phyloP scores from a whole-genome alignment of 2,329 filamentous ascomycete genomes.

The Microcyclosporella mali region DNA sequence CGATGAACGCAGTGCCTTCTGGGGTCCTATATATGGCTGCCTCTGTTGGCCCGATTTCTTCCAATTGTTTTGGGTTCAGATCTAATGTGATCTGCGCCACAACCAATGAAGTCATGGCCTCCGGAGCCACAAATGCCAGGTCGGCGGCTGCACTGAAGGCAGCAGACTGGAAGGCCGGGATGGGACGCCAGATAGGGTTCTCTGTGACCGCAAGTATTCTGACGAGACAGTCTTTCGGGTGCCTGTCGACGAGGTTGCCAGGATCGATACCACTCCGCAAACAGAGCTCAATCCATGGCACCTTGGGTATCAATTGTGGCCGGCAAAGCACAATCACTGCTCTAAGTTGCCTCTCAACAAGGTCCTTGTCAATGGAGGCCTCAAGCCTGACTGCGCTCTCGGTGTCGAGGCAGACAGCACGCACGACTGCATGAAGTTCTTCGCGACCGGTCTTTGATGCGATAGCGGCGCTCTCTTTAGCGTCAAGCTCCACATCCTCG shows the following conservation, averaged over 20 bases:
- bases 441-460: constrained; percentile 58
- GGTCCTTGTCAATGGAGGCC: constrained; percentile 40
- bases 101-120: constrained; percentile 68
- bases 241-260: constrained; percentile 63
- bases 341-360: constrained; percentile 65
- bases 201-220: constrained; percentile 55
- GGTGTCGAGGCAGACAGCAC: constrained; percentile 56
- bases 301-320: constrained; percentile 66
- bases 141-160: constrained; percentile 83
- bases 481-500: constrained; percentile 57
- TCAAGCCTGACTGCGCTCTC: constrained; percentile 46
- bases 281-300: constrained; percentile 85
- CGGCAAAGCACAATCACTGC: constrained; percentile 72
- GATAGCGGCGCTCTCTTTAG: constrained; percentile 69
- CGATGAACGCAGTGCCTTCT: constrained; percentile 80
- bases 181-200: constrained; percentile 28
- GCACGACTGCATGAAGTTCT: constrained; percentile 56
- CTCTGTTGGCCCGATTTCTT: constrained; percentile 74
- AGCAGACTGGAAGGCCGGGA: constrained; percentile 54
- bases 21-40: constrained; percentile 89
- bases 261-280: constrained; percentile 76
- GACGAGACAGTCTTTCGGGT: constrained; percentile 58
- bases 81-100: constrained; percentile 69
- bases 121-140: constrained; percentile 86
- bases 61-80: constrained; percentile 63